Percentiles rank a stretch among this genome's conserved stretches.
phyloP scores from a whole-genome alignment of 345 rosid genomes.

The Citrus sp. region DNA sequence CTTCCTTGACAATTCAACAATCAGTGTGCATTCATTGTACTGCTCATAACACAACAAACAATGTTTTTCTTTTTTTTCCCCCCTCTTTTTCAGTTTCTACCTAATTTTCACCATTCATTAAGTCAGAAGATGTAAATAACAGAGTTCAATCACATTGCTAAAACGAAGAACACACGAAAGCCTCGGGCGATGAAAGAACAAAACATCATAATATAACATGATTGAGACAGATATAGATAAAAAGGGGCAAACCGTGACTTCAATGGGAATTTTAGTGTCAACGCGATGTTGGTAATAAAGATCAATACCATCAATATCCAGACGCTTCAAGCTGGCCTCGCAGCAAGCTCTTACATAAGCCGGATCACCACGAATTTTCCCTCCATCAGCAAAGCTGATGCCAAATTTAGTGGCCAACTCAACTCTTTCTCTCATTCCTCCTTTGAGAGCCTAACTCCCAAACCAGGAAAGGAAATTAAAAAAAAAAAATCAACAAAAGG shows the following conservation, averaged over 20 bases:
- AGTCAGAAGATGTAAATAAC: not conserved
- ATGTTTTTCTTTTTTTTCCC: too few species aligned
- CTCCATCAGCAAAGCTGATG: not conserved
- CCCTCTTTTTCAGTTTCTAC: too few species aligned
- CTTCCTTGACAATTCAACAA: too few species aligned
- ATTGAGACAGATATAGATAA: not conserved
- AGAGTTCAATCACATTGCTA: not conserved
- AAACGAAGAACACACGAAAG: too few species aligned
- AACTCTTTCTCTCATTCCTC: constrained; percentile 43
- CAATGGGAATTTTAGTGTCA: constrained; percentile 36
- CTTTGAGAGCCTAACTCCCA: constrained; percentile 47
- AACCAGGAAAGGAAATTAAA: not conserved
- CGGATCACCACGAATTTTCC: constrained; percentile 25
- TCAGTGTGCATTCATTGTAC: not conserved
- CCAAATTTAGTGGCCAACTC: constrained; percentile 51
- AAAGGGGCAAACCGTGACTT: constrained; percentile 20
- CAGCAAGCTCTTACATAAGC: constrained; percentile 42
- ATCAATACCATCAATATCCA: constrained; percentile 34
- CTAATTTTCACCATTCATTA: not conserved
- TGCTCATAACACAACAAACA: not conserved
- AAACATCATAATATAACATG: not conserved
- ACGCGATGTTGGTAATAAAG: constrained; percentile 47
- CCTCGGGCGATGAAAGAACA: constrained; percentile 10
- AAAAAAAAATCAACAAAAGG: too few species aligned
- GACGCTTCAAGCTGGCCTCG: constrained; percentile 44